Conservation (phyloP, 345 rosid species). For the Bruguiera parviflora region DNA sequence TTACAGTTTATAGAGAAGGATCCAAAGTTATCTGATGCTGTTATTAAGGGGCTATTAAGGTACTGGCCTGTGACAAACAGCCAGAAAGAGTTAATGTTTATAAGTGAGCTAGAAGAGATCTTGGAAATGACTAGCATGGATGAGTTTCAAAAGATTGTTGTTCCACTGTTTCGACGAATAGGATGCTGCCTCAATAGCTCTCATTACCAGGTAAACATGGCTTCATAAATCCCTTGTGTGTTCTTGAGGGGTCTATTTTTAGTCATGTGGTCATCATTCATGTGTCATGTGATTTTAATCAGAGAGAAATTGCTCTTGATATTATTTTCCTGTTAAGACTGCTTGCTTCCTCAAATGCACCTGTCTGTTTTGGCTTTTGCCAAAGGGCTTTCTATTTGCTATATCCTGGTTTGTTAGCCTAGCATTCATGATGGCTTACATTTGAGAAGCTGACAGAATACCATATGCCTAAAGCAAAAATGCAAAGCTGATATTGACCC, state of each 20-base stretch:
- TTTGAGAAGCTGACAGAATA: constrained; percentile 4
- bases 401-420: neutral
- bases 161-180: constrained; percentile 59
- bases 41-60: constrained; percentile 63
- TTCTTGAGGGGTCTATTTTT: neutral
- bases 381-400: neutral
- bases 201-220: constrained; percentile 62
- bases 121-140: constrained; percentile 56
- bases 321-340: neutral
- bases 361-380: neutral
- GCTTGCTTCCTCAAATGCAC: neutral
- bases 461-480: neutral
- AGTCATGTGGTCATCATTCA: neutral
- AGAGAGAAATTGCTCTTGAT: neutral
- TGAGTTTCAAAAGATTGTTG: constrained; percentile 61
- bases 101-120: constrained; percentile 79
- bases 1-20: constrained; percentile 73
- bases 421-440: neutral
- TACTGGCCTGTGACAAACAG: constrained; percentile 83
- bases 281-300: neutral
- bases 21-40: constrained; percentile 47
- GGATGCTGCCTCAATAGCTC: constrained; percentile 66
- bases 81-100: constrained; percentile 82
- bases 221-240: neutral
- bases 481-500: too few relatives aligned